Evolutionary conservation across 2,329 filamentous ascomycete species (phyloP).

Genomic region (Zymoseptoria crescenta): DNA sequence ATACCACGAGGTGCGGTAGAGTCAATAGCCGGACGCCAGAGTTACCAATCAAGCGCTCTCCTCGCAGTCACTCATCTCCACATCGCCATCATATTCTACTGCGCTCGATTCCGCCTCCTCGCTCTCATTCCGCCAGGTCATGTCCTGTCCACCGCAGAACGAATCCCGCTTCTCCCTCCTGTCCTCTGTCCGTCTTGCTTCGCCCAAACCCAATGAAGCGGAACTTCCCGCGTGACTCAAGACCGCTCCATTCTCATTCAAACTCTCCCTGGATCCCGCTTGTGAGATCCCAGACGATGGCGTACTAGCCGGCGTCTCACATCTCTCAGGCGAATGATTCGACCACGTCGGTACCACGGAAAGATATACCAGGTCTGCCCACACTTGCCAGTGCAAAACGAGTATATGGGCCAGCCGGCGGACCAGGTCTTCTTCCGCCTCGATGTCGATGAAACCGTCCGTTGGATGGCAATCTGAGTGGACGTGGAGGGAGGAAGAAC

Average conservation of each 20-base stretch:
- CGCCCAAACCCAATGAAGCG: background rate
- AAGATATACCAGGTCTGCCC: conserved; percentile 66
- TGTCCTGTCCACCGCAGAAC: background rate
- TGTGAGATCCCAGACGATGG: background rate
- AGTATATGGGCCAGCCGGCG: conserved; percentile 75
- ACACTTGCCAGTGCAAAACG: conserved; percentile 83
- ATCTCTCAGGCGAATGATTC: background rate
- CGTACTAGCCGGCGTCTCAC: background rate
- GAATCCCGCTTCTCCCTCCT: background rate
- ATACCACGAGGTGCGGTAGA: no score
- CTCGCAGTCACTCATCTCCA: background rate
- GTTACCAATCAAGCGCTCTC: background rate
- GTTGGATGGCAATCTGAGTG: background rate
- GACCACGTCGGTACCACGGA: conserved; percentile 2
- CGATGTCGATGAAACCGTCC: conserved; percentile 4
- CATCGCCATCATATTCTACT: background rate
- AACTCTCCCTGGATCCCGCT: background rate
- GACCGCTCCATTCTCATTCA: background rate
- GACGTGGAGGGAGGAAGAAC: background rate
- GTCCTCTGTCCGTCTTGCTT: background rate
- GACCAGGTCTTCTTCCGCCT: conserved; percentile 52
- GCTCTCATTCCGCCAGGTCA: background rate
- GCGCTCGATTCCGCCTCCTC: background rate
- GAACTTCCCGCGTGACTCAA: background rate
- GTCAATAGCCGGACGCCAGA: no score